Conservation (phyloP, 805 yeast species). For the Cyberlindnera nakhonratchasimensis region DNA sequence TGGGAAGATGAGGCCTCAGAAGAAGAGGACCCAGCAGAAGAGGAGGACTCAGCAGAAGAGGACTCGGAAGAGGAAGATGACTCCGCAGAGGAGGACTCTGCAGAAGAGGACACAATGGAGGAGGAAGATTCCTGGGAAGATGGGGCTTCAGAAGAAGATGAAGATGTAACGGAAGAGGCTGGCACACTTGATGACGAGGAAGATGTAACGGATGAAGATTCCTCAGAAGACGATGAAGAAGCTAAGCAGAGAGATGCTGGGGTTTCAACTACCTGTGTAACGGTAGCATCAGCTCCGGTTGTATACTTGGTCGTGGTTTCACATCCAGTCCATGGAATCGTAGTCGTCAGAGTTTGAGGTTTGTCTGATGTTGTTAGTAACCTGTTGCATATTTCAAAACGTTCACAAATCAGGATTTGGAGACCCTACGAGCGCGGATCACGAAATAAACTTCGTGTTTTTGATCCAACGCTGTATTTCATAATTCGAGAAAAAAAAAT, state of each 20-base stretch:
- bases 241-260: no score
- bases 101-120: background rate
- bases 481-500: background rate
- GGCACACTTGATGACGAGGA: background rate
- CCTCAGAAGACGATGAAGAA: no score
- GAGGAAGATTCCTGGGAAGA: background rate
- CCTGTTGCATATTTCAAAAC: background rate
- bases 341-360: background rate
- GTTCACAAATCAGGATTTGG: background rate
- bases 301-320: constrained; percentile 10
- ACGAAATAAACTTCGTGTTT: background rate
- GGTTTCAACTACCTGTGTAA: constrained; percentile 1
- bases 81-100: background rate
- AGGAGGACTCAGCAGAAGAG: background rate
- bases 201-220: no score
- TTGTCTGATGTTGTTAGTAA: background rate
- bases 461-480: background rate
- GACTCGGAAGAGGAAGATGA: background rate
- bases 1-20: background rate
- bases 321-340: constrained; percentile 3
- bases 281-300: background rate
- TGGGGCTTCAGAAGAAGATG: background rate
- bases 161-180: background rate
- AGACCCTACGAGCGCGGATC: background rate
- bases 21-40: background rate